These are phyloP conservation scores for Erysimum cheiri DNA, from an alignment of 441 rosid species.

Conservation along the genomic window DNA sequence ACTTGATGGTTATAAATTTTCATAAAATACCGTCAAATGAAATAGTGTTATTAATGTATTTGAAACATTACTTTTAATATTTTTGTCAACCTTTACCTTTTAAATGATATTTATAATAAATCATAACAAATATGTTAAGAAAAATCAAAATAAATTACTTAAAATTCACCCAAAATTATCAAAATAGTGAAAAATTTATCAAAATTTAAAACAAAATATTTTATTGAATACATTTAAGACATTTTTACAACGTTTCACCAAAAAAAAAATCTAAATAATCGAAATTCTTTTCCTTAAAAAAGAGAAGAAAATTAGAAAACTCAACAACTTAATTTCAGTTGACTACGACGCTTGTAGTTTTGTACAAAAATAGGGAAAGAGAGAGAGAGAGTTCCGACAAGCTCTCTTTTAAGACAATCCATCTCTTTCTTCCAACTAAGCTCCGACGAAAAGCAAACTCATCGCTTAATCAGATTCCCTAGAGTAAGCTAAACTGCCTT, in stretches of 20 bases:
- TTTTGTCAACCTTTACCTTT: too few species aligned
- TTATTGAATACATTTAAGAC: background rate
- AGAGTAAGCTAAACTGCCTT: slow-evolving; percentile 24
- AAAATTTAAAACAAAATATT: too few species aligned
- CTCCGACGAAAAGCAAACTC: slow-evolving; percentile 42
- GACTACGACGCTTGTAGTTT: slow-evolving; percentile 11
- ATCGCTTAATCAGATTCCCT: slow-evolving; percentile 29
- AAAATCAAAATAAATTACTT: too few species aligned
- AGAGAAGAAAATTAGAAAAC: background rate
- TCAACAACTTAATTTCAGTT: slow-evolving; percentile 8
- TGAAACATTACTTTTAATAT: too few species aligned
- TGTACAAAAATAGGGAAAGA: background rate
- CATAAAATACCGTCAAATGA: too few species aligned
- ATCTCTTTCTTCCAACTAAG: slow-evolving; percentile 26
- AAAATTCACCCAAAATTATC: too few species aligned
- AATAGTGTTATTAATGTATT: too few species aligned
- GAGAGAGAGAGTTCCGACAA: slow-evolving; percentile 4
- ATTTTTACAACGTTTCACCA: background rate
- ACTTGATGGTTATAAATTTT: too few species aligned
- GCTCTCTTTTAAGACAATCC: slow-evolving; percentile 34
- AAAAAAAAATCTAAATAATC: background rate
- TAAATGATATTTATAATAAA: too few species aligned
- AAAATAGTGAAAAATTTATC: too few species aligned
- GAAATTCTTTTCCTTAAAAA: background rate
- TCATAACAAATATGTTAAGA: too few species aligned